Conservation (phyloP, 2,329 filamentous ascomycete genomes). For the Sporothrix brasiliensis region DNA sequence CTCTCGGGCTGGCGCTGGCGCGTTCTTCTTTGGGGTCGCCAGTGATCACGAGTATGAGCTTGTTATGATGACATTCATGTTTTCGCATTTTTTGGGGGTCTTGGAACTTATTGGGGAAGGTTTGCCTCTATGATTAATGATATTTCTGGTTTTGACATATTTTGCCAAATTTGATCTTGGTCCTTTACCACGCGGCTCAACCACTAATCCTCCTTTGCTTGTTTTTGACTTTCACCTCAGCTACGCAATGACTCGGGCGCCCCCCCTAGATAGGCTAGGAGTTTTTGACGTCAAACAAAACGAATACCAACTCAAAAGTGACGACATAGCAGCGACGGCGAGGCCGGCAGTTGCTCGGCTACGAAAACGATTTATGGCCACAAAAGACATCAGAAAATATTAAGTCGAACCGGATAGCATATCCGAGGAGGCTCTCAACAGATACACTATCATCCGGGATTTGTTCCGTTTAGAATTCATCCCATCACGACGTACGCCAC, state of each 20-base stretch:
- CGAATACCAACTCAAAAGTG: neutral
- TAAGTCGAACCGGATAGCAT: neutral
- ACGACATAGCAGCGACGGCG: neutral
- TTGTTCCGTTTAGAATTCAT: neutral
- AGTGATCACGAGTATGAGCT: conserved; percentile 20
- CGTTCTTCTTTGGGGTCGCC: conserved; percentile 51
- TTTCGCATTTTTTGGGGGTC: neutral
- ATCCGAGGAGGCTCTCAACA: neutral
- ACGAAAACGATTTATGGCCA: neutral
- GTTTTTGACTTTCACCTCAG: neutral
- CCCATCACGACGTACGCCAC: neutral
- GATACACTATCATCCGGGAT: neutral
- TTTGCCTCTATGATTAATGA: neutral
- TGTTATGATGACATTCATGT: neutral
- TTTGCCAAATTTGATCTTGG: neutral
- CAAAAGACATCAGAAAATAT: neutral
- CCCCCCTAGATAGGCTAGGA: neutral
- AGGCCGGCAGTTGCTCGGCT: neutral
- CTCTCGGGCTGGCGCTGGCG: conserved; percentile 62
- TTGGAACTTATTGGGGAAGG: neutral
- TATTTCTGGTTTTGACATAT: neutral
- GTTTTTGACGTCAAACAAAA: neutral
- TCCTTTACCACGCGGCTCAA: neutral
- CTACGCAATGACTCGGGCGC: neutral
- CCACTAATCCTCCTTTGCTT: neutral